These are phyloP conservation scores for Bipolaris victoriae DNA, from an alignment of 2,329 filamentous ascomycete genomes.

Conservation along the genomic window DNA sequence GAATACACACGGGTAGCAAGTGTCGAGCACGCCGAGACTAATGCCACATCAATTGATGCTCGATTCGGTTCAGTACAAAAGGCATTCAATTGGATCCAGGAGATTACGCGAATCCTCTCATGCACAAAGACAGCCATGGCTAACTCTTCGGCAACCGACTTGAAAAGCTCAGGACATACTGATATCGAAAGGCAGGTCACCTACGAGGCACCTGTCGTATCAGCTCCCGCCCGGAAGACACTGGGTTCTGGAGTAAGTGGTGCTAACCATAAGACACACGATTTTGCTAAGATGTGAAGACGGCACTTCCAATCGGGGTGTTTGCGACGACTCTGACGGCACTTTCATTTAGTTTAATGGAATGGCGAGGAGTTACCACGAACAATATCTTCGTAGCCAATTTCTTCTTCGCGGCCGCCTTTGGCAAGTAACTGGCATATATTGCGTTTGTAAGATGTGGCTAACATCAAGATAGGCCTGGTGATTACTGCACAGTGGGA, in stretches of 20 bases:
- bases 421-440: slow-evolving; percentile 44
- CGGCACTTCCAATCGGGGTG: slow-evolving; percentile 58
- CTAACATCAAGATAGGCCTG: slow-evolving; percentile 31
- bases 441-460: background rate
- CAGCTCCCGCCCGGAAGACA: slow-evolving; percentile 11
- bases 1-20: background rate
- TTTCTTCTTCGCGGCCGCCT: slow-evolving; percentile 60
- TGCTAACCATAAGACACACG: background rate
- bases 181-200: slow-evolving; percentile 28
- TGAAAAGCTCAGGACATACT: slow-evolving; percentile 6
- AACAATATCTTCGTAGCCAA: slow-evolving; percentile 62
- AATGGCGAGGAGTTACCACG: slow-evolving; percentile 59
- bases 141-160: background rate
- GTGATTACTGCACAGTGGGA: slow-evolving; percentile 64
- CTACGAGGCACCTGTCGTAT: background rate
- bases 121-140: slow-evolving; percentile 2
- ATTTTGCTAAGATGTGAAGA: slow-evolving; percentile 38
- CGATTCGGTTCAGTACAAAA: background rate
- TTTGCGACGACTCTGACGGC: slow-evolving; percentile 63
- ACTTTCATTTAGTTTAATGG: slow-evolving; percentile 61
- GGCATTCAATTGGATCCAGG: background rate
- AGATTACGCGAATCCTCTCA: background rate
- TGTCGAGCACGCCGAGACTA: background rate
- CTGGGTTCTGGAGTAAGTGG: slow-evolving; percentile 22
- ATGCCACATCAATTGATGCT: background rate